Evolutionary conservation across 768 basidiomycete species (phyloP).

Genomic region (Agrocybe pediades): DNA sequence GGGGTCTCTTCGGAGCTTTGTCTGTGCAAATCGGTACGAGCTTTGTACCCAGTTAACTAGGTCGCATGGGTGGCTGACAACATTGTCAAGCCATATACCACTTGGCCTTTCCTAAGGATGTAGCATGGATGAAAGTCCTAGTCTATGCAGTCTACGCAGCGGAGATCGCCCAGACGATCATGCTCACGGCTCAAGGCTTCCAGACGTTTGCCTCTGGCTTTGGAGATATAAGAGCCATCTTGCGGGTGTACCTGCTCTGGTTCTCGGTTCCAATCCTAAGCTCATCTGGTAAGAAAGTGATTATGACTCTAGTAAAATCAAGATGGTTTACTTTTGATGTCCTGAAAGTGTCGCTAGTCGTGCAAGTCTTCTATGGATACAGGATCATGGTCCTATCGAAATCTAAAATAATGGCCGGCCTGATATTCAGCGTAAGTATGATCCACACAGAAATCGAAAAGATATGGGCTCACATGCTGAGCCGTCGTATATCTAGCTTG

Average conservation of each 20-base stretch:
- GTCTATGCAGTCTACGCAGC: conserved; percentile 15
- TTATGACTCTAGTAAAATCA: neutral
- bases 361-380: conserved; percentile 18
- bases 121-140: conserved; percentile 17
- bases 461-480: neutral
- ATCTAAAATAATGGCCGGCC: conserved; percentile 3
- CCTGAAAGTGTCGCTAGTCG: conserved; percentile 10
- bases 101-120: conserved; percentile 27
- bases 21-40: conserved; percentile 22
- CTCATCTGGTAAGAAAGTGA: conserved; percentile 14
- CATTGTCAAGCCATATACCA: conserved; percentile 26
- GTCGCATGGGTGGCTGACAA: no score
- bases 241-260: conserved; percentile 19
- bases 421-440: conserved; percentile 1
- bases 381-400: conserved; percentile 7
- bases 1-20: conserved; percentile 12
- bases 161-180: conserved; percentile 19
- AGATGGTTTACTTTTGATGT: neutral
- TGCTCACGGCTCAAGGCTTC: conserved; percentile 21
- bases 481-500: neutral
- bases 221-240: conserved; percentile 21
- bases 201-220: conserved; percentile 22
- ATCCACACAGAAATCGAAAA: neutral
- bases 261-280: conserved; percentile 23
- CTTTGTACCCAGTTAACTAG: neutral